phyloP scores from a whole-genome alignment of 2,329 filamentous ascomycete genomes.

The Colletotrichum tamarilloi region DNA sequence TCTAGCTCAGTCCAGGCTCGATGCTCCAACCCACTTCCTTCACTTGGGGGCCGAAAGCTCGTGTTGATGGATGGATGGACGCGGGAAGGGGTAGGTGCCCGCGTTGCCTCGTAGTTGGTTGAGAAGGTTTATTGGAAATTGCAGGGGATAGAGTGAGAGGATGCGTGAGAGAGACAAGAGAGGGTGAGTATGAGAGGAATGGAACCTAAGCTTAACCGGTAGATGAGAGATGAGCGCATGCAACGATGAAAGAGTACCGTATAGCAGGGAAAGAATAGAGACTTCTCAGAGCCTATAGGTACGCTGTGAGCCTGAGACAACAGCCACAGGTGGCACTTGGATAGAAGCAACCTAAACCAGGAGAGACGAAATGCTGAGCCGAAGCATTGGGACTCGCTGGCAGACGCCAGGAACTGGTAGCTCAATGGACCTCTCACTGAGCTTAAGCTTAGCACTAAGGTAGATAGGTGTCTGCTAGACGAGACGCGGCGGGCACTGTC shows the following conservation, averaged over 20 bases:
- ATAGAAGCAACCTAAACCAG: no score
- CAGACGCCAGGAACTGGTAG: slow-evolving; percentile 1
- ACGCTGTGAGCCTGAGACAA: background rate
- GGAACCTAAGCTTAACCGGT: background rate
- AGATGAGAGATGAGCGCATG: slow-evolving; percentile 7
- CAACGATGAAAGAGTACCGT: slow-evolving; percentile 16
- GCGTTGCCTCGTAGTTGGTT: background rate
- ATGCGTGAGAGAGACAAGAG: background rate
- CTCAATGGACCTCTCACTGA: background rate
- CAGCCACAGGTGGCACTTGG: background rate
- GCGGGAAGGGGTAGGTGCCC: background rate
- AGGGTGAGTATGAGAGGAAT: background rate
- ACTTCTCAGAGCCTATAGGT: background rate
- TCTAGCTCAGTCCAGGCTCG: slow-evolving; percentile 21
- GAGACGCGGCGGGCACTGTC: background rate
- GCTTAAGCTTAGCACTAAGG: background rate
- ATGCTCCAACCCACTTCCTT: slow-evolving; percentile 19
- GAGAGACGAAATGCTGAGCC: background rate
- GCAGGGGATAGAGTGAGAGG: background rate
- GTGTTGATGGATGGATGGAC: background rate
- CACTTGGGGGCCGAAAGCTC: slow-evolving; percentile 12
- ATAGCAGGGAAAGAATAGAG: background rate
- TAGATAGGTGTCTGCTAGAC: background rate
- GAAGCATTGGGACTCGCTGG: slow-evolving; percentile 1
- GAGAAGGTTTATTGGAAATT: background rate